Evolutionary conservation across 2,329 filamentous ascomycete genomes (phyloP).

Genomic region (Helotiales sp.): DNA sequence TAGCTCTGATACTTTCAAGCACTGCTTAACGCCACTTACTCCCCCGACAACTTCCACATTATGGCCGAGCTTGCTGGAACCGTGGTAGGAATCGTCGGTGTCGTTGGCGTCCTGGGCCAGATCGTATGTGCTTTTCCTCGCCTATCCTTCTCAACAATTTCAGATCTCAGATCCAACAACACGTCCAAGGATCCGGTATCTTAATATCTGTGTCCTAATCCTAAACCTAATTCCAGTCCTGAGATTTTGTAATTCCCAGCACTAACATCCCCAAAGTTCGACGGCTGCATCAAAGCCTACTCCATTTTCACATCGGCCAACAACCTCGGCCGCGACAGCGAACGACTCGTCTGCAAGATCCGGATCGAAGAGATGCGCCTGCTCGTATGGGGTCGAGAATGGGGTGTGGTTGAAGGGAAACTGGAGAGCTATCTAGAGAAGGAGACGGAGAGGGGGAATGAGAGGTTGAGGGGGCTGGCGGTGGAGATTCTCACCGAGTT

Average conservation of each 20-base stretch:
- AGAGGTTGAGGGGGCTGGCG: conserved; percentile 46
- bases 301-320: conserved; percentile 50
- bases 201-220: no score
- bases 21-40: neutral
- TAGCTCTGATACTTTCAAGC: no score
- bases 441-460: conserved; percentile 44
- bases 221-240: no score
- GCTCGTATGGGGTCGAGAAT: conserved; percentile 53
- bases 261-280: no score
- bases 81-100: conserved; percentile 50
- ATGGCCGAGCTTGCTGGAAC: conserved; percentile 51
- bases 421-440: conserved; percentile 50
- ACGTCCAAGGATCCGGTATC: no score
- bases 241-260: no score
- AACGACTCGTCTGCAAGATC: conserved; percentile 53
- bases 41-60: neutral
- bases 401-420: conserved; percentile 53
- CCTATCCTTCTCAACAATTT: no score
- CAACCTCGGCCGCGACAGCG: conserved; percentile 50
- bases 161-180: no score
- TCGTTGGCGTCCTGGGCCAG: conserved; percentile 52
- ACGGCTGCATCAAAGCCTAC: conserved; percentile 54
- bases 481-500: conserved; percentile 51
- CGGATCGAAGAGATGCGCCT: conserved; percentile 56
- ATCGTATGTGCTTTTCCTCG: no score